phyloP scores from a whole-genome alignment of 2,329 filamentous ascomycete genomes.

The Phialophora expanda region DNA sequence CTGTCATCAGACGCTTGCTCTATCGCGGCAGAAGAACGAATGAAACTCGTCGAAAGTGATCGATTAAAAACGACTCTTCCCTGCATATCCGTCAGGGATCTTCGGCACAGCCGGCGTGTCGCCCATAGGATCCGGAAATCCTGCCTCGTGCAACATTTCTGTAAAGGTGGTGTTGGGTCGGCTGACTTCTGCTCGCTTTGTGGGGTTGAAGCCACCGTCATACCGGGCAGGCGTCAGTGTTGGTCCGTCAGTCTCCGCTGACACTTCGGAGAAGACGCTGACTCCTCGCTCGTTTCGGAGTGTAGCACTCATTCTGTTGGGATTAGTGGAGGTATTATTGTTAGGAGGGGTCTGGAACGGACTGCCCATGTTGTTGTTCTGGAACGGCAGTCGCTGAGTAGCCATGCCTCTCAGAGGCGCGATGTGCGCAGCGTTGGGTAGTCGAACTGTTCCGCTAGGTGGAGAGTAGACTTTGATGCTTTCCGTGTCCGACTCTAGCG shows the following conservation, averaged over 20 bases:
- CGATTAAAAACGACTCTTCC: slow-evolving; percentile 14
- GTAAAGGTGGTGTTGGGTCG: slow-evolving; percentile 38
- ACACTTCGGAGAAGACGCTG: slow-evolving; percentile 29
- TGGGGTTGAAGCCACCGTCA: slow-evolving; percentile 20
- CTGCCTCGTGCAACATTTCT: slow-evolving; percentile 37
- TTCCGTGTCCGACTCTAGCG: slow-evolving; percentile 46
- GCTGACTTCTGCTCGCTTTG: slow-evolving; percentile 28
- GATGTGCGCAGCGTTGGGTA: slow-evolving; percentile 31
- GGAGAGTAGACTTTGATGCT: slow-evolving; percentile 56
- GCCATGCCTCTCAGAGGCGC: slow-evolving; percentile 37
- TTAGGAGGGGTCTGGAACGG: slow-evolving; percentile 38
- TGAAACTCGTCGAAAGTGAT: slow-evolving; percentile 17
- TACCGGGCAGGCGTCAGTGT: slow-evolving; percentile 36
- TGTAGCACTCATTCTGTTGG: slow-evolving; percentile 22
- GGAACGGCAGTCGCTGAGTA: slow-evolving; percentile 27
- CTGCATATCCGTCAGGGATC: slow-evolving; percentile 33
- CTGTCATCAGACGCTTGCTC: slow-evolving; percentile 7
- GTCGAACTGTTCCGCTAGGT: slow-evolving; percentile 42
- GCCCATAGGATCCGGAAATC: slow-evolving; percentile 36
- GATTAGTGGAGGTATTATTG: slow-evolving; percentile 10
- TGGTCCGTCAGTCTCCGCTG: slow-evolving; percentile 15
- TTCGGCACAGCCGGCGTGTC: slow-evolving; percentile 33
- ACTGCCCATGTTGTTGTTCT: slow-evolving; percentile 32
- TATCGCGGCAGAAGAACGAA: slow-evolving; percentile 1
- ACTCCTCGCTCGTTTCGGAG: slow-evolving; percentile 23